These are phyloP conservation scores for Globisporangium nodosum DNA, from an alignment of 352 stramenopile species.

Conservation along the genomic window DNA sequence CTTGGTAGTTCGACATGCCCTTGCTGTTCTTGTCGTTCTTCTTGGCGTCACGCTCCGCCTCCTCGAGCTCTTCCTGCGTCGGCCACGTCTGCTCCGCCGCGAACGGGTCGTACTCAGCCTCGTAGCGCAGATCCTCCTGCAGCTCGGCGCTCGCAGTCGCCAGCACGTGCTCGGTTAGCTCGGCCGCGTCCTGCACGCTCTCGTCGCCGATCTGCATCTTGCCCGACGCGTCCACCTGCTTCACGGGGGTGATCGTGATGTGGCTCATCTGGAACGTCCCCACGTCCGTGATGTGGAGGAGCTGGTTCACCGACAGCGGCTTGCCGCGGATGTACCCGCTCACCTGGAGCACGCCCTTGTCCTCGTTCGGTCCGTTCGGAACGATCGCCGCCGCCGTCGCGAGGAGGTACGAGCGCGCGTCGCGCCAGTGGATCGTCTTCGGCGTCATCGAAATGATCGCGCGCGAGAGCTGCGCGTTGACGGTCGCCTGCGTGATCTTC, in stretches of 20 bases:
- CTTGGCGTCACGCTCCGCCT: constrained; percentile 66
- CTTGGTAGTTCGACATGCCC: constrained; percentile 92
- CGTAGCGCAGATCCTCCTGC: constrained; percentile 79
- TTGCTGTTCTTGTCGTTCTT: constrained; percentile 35
- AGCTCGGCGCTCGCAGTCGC: constrained; percentile 53
- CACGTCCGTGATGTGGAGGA: constrained; percentile 96
- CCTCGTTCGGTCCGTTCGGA: constrained; percentile 45
- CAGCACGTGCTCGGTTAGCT: constrained; percentile 32
- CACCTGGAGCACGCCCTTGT: constrained; percentile 74
- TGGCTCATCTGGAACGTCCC: constrained; percentile 90
- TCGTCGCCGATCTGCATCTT: constrained; percentile 34
- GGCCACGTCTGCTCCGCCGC: constrained; percentile 98
- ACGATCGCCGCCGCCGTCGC: constrained; percentile 60
- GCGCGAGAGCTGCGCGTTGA: constrained; percentile 73
- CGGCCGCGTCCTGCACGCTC: constrained; percentile 16
- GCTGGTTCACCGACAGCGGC: constrained; percentile 92
- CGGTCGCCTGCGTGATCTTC: constrained; percentile 78
- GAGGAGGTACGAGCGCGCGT: constrained; percentile 85
- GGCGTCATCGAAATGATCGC: constrained; percentile 77
- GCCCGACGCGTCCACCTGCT: constrained; percentile 32
- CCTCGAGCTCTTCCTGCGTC: constrained; percentile 93
- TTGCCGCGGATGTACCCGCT: constrained; percentile 95
- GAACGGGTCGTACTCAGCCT: constrained; percentile 92
- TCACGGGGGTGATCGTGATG: constrained; percentile 49
- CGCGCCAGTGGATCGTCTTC: constrained; percentile 86